phyloP scores from a whole-genome alignment of 495 filamentous ascomycete genomes.

The Penicillium atrosanguineum region DNA sequence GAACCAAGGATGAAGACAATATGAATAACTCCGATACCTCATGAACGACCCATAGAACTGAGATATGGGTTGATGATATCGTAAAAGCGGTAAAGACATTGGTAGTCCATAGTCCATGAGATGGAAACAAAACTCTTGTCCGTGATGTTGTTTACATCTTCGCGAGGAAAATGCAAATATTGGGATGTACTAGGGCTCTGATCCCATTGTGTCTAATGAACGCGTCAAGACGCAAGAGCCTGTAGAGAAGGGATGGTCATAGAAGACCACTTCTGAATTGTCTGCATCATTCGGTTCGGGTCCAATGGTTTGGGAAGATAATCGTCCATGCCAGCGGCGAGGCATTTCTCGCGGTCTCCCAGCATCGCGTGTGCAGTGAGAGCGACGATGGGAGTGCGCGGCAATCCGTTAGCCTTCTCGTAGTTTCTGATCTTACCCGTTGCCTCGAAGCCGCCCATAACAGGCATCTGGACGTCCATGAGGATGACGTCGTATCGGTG shows the following conservation, averaged over 20 bases:
- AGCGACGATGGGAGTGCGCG: slow-evolving; percentile 68
- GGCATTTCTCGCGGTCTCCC: slow-evolving; percentile 77
- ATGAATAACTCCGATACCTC: too few species aligned
- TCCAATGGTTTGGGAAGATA: slow-evolving; percentile 79
- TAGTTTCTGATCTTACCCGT: slow-evolving; percentile 70
- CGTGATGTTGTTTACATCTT: neutral
- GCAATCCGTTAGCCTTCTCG: slow-evolving; percentile 43
- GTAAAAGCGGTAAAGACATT: neutral
- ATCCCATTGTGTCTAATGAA: neutral
- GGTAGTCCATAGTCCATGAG: neutral
- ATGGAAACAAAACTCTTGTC: neutral
- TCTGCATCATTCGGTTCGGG: slow-evolving; percentile 64
- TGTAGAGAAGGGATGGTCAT: slow-evolving; percentile 16
- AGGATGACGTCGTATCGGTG: slow-evolving; percentile 69
- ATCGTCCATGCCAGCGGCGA: slow-evolving; percentile 77
- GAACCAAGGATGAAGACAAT: too few species aligned
- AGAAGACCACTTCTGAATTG: slow-evolving; percentile 58
- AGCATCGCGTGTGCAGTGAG: slow-evolving; percentile 82
- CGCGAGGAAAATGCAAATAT: neutral
- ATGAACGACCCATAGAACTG: too few species aligned
- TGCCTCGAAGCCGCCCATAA: slow-evolving; percentile 75
- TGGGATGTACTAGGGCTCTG: neutral
- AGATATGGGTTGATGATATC: neutral
- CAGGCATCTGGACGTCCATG: slow-evolving; percentile 86
- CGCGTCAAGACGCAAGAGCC: neutral